Evolutionary conservation across 169 alveolate genomes (phyloP).

Genomic region (Cryptosporidium meleagridis): DNA sequence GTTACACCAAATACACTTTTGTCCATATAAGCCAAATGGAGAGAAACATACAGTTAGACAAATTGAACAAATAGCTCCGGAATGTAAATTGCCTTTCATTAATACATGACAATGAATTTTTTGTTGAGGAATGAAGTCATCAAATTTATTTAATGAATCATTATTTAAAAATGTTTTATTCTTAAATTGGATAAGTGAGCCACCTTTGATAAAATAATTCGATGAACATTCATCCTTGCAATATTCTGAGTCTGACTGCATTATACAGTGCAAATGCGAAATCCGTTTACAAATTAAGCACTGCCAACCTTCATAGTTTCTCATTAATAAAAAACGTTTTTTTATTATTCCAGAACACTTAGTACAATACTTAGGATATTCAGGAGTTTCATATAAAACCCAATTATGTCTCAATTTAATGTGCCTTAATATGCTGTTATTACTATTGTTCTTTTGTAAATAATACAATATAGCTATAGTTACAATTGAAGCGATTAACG

Average conservation of each 20-base stretch:
- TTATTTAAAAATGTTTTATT: background rate
- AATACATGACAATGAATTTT: constrained; percentile 22
- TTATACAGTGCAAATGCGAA: constrained; percentile 65
- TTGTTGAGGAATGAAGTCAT: background rate
- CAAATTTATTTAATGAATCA: background rate
- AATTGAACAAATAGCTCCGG: constrained; percentile 63
- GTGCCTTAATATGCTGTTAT: constrained; percentile 49
- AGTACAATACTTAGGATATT: constrained; percentile 65
- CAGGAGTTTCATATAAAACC: constrained; percentile 69
- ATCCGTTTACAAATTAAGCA: constrained; percentile 62
- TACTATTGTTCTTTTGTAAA: constrained; percentile 11
- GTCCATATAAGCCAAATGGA: constrained; percentile 59
- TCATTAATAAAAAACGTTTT: constrained; percentile 51
- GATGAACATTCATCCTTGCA: constrained; percentile 39
- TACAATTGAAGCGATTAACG: background rate
- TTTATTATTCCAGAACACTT: constrained; percentile 63
- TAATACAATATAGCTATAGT: background rate
- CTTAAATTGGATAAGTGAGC: background rate
- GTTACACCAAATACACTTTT: constrained; percentile 80
- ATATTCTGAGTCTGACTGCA: constrained; percentile 60
- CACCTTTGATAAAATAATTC: background rate
- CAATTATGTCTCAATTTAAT: constrained; percentile 65
- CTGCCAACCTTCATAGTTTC: constrained; percentile 69
- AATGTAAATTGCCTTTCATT: constrained; percentile 51
- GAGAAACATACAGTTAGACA: constrained; percentile 68